Percentiles rank a stretch among this genome's conserved stretches.
These are phyloP conservation scores for Curvularia sp. DNA, from an alignment of 2,329 filamentous ascomycete species.

Conservation along the genomic window DNA sequence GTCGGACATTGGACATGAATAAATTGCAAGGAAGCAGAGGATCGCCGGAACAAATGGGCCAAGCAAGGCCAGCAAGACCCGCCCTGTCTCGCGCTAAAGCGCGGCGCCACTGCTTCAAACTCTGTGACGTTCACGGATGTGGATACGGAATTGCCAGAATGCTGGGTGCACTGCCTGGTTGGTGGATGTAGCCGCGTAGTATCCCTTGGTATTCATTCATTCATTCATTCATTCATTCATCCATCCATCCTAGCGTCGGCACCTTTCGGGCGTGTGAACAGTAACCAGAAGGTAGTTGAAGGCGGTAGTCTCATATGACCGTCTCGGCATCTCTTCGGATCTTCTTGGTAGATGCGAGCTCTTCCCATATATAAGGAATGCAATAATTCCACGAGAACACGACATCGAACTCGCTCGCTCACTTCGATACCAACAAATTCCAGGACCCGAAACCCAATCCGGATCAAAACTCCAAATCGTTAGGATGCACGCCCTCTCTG, in stretches of 20 bases:
- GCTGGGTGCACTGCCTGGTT: neutral
- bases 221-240: neutral
- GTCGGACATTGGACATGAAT: neutral
- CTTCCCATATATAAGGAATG: neutral
- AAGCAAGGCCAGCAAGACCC: neutral
- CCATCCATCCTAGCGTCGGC: neutral
- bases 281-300: neutral
- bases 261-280: neutral
- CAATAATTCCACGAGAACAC: neutral
- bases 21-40: neutral
- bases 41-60: neutral
- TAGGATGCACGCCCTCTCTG: constrained; percentile 11
- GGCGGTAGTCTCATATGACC: neutral
- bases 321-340: neutral
- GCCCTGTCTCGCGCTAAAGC: neutral
- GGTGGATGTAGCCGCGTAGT: neutral
- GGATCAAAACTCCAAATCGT: neutral
- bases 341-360: neutral
- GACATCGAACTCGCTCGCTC: neutral
- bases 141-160: neutral
- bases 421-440: neutral
- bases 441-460: neutral
- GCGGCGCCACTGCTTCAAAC: neutral
- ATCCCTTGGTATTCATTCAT: neutral
- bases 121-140: neutral